Evolutionary conservation across 2,329 filamentous ascomycete species (phyloP), one percentile per base, ranked within the genome.

Genomic region (Monilinia laxa): DNA sequence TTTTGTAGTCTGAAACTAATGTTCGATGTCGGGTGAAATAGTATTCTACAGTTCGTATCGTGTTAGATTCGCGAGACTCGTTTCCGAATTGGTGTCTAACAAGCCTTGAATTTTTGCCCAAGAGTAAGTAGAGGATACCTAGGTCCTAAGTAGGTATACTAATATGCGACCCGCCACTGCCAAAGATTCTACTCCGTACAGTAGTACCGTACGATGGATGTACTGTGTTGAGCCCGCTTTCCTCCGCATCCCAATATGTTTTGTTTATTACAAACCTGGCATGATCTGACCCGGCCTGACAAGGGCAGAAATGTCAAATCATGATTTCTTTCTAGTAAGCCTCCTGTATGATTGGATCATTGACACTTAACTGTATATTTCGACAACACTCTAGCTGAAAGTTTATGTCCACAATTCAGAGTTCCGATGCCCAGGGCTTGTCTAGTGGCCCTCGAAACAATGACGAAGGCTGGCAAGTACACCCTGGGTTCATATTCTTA

Each of bases 391-490:
- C 20, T 49, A 35, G 42, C 42, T 23, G 20, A 18, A 47, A 35
- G n/a, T 47, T 49, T 10, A 11, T 60, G n/a, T 60, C 57, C 57
- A 59, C 20, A 23, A 35, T 47, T 49, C n/a, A 20, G 45, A 49
- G 45, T 11, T 49, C 20, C 25, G 28, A 23, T 49, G 40, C 57
- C n/a, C 18, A 59, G n/a, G 57, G 57, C 25, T 59, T 47, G 20
- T 49, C 31, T 49, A 49, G 25, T 60, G 28, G 45, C 45, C 16
- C 35, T 38, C 28, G 20, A 60, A 60, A 51, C 28, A 52, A 51
- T 62, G 58, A 62, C 45, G 58, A 51, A 62, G 31, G 28, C 28
- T 51, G 45, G n/a, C 58, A 51, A 40, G 28, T 51, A 38, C 47
- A 40, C 20, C 45, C 58, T 38, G 38, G 45, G 20, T 16, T 55